phyloP scores from a whole-genome alignment of 352 stramenopile genomes.

The Pythium monospermum region DNA sequence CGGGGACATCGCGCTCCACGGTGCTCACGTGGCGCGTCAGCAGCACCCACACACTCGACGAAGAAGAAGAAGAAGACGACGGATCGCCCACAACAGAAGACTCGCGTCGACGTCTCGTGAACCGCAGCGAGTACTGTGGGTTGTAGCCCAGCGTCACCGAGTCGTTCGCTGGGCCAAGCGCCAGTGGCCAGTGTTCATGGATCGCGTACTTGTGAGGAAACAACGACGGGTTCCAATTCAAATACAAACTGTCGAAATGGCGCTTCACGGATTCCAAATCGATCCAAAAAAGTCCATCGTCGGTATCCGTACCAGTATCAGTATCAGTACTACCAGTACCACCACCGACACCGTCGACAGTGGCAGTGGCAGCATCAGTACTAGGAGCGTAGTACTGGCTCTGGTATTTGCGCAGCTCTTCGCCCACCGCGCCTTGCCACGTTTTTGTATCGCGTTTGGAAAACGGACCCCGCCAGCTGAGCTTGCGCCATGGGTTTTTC shows the following conservation, averaged over 20 bases:
- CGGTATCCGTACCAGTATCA: slow-evolving; percentile 22
- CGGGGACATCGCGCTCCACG: slow-evolving; percentile 73
- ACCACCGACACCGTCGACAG: too few relatives aligned
- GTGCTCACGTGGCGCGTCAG: slow-evolving; percentile 90
- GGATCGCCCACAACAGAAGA: slow-evolving; percentile 4
- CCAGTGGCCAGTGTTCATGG: slow-evolving; percentile 81
- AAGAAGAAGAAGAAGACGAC: slow-evolving; percentile 8
- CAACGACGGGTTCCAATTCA: slow-evolving; percentile 94
- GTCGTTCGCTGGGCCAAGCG: slow-evolving; percentile 84
- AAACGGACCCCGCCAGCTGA: slow-evolving; percentile 84
- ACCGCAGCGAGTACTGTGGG: slow-evolving; percentile 89
- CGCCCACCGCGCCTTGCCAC: slow-evolving; percentile 51
- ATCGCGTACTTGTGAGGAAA: slow-evolving; percentile 82
- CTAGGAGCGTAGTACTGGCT: slow-evolving; percentile 43
- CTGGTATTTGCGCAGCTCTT: slow-evolving; percentile 56
- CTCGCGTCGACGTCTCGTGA: slow-evolving; percentile 38
- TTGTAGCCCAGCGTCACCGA: slow-evolving; percentile 91
- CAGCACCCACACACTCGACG: slow-evolving; percentile 87
- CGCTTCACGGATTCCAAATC: slow-evolving; percentile 89
- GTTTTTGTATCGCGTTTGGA: slow-evolving; percentile 50
- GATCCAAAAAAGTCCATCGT: slow-evolving; percentile 97
- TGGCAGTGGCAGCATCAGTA: too few relatives aligned
- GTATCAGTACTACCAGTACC: slow-evolving; percentile 11
- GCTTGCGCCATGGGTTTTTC: slow-evolving; percentile 95
- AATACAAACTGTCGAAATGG: slow-evolving; percentile 92